These are phyloP conservation scores for Strigomonas oncopelti DNA, from an alignment of 208 protist species.

Conservation along the genomic window DNA sequence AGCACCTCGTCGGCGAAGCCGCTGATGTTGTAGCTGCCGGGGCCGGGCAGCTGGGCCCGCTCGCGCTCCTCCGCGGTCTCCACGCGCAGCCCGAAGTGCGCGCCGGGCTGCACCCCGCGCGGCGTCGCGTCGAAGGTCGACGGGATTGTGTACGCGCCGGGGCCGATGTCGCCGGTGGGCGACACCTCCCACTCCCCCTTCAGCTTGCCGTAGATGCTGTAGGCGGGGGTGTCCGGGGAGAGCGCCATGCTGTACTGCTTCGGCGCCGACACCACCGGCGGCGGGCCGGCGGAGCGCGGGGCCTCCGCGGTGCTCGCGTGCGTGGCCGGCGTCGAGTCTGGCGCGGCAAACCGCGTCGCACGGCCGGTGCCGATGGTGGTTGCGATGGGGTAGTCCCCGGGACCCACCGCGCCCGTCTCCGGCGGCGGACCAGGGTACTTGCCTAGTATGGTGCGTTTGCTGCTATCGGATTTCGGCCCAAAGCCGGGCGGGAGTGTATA, in stretches of 20 bases:
- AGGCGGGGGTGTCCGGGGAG: constrained; percentile 54
- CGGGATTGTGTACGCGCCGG: constrained; percentile 50
- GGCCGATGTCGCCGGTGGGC: constrained; percentile 26
- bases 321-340: not conserved
- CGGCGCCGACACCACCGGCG: constrained; percentile 12
- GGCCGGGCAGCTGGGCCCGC: constrained; percentile 30
- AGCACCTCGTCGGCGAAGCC: constrained; percentile 48
- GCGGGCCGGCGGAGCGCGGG: not conserved
- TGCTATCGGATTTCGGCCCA: constrained; percentile 33
- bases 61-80: constrained; percentile 26
- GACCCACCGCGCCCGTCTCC: constrained; percentile 26
- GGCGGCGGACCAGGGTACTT: constrained; percentile 23
- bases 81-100: constrained; percentile 54
- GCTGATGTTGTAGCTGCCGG: constrained; percentile 25
- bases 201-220: constrained; percentile 56
- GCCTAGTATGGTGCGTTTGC: constrained; percentile 42
- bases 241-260: constrained; percentile 79
- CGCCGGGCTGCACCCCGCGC: constrained; percentile 31
- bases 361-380: constrained; percentile 57
- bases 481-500: constrained; percentile 53
- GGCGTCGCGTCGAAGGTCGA: constrained; percentile 41
- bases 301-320: not conserved
- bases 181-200: constrained; percentile 31
- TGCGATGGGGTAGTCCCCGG: constrained; percentile 61
- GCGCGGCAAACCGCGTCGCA: constrained; percentile 35